These are phyloP conservation scores for Oropetium thomaeum DNA, from an alignment of 176 grass and related monocot genomes.

Conservation along the genomic window DNA sequence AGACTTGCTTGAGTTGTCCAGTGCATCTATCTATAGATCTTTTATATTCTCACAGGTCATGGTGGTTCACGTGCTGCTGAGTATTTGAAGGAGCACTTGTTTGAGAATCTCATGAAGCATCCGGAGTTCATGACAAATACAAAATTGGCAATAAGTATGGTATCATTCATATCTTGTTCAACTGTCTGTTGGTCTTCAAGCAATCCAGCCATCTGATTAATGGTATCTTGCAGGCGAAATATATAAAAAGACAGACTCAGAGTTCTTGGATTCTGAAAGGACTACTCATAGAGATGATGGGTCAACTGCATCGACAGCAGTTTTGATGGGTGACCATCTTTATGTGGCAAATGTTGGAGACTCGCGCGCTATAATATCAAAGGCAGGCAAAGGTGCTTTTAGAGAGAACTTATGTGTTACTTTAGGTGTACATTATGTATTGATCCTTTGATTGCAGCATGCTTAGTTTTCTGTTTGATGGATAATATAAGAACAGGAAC, in stretches of 20 bases:
- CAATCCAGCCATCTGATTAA: conserved; percentile 9
- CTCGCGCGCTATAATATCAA: conserved; percentile 88
- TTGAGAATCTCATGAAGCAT: conserved; percentile 90
- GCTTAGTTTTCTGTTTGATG: neutral
- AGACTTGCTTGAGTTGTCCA: neutral
- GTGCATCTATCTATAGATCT: conserved; percentile 11
- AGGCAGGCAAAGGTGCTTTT: conserved; percentile 83
- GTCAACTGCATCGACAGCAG: conserved; percentile 85
- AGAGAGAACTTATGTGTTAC: neutral
- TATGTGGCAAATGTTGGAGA: conserved; percentile 99
- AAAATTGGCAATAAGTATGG: conserved; percentile 90
- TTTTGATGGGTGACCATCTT: conserved; percentile 82
- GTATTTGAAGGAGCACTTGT: conserved; percentile 97
- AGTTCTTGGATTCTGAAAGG: conserved; percentile 85
- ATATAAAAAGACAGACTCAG: conserved; percentile 83
- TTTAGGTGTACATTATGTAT: neutral
- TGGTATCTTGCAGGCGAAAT: conserved; percentile 65
- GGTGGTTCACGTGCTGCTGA: conserved; percentile 97
- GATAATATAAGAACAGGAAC: neutral
- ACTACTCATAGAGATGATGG: conserved; percentile 91
- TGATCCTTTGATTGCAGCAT: neutral
- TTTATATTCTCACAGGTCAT: conserved; percentile 60
- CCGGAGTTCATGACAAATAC: conserved; percentile 82
- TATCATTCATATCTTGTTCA: conserved; percentile 19
- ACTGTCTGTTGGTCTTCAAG: neutral